Conservation (phyloP, 2,329 filamentous ascomycete genomes). For the Penicillium polonicum region DNA sequence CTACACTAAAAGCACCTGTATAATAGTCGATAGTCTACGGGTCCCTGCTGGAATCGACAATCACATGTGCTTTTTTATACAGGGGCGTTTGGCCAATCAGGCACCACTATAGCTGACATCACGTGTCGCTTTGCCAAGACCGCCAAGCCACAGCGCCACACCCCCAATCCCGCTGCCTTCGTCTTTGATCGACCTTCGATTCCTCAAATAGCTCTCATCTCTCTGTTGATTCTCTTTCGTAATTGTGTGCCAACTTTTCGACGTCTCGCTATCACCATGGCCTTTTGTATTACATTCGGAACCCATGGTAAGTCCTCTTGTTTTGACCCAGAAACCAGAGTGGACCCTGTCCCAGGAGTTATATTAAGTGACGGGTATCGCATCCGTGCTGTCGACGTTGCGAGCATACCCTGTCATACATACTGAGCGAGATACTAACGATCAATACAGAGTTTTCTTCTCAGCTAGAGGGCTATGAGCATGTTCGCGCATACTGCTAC, state of each 20-base stretch:
- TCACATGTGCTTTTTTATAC: slow-evolving; percentile 3
- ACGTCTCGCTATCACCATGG: slow-evolving; percentile 30
- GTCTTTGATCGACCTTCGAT: slow-evolving; percentile 10
- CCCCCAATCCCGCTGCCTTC: slow-evolving; percentile 32
- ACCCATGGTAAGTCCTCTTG: slow-evolving; percentile 37
- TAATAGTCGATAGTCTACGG: neutral
- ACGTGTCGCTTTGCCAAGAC: slow-evolving; percentile 26
- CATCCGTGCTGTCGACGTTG: neutral
- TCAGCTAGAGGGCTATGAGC: slow-evolving; percentile 46
- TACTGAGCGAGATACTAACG: slow-evolving; percentile 15
- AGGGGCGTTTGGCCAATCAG: slow-evolving; percentile 15
- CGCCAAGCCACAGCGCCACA: slow-evolving; percentile 39
- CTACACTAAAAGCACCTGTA: neutral
- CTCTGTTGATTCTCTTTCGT: neutral
- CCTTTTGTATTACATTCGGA: slow-evolving; percentile 46
- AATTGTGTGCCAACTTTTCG: neutral
- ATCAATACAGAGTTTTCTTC: slow-evolving; percentile 43
- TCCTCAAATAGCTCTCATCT: slow-evolving; percentile 5
- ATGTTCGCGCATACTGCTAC: slow-evolving; percentile 47
- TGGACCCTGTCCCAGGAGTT: slow-evolving; percentile 12
- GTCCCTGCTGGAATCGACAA: neutral
- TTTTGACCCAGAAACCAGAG: slow-evolving; percentile 5
- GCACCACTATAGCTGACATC: slow-evolving; percentile 7
- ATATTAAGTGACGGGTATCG: slow-evolving; percentile 1
- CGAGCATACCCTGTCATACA: slow-evolving; percentile 5